Conservation (phyloP, 2,329 filamentous ascomycete genomes). For the Cladosporium sp. region DNA sequence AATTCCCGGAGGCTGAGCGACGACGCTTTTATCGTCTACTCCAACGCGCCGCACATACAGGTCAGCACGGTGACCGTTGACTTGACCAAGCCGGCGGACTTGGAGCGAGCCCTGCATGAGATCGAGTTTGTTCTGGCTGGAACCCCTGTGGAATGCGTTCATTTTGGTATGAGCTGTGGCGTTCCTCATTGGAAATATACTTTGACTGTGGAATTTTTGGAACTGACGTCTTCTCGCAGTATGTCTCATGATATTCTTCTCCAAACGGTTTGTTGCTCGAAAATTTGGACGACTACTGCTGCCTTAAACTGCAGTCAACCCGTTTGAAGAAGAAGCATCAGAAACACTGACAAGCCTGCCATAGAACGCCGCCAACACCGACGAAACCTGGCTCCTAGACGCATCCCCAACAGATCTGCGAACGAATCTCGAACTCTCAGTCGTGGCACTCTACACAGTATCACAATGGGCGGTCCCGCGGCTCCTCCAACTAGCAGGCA, state of each 20-base stretch:
- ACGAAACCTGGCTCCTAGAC: neutral
- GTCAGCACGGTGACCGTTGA: constrained; percentile 41
- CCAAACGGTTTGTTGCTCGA: neutral
- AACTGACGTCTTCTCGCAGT: neutral
- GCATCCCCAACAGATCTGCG: neutral
- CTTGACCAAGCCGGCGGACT: constrained; percentile 35
- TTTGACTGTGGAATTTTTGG: neutral
- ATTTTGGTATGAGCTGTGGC: neutral
- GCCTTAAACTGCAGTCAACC: too few species aligned
- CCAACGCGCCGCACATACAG: constrained; percentile 15
- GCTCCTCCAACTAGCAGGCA: constrained; percentile 25
- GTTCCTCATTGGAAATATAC: too few species aligned
- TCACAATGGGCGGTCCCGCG: constrained; percentile 43
- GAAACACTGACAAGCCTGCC: neutral
- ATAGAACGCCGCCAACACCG: constrained; percentile 3
- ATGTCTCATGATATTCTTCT: neutral
- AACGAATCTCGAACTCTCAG: constrained; percentile 32
- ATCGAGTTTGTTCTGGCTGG: constrained; percentile 35
- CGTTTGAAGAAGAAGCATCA: neutral
- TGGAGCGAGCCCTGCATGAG: constrained; percentile 35
- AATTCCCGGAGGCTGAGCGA: constrained; percentile 20
- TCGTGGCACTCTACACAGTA: constrained; percentile 42
- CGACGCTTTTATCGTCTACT: constrained; percentile 21
- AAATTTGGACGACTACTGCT: too few species aligned
- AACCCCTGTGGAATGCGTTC: constrained; percentile 39